Base-by-base conservation (phyloP, 305 asterid genomes). In the Solanum hybrid region DNA sequence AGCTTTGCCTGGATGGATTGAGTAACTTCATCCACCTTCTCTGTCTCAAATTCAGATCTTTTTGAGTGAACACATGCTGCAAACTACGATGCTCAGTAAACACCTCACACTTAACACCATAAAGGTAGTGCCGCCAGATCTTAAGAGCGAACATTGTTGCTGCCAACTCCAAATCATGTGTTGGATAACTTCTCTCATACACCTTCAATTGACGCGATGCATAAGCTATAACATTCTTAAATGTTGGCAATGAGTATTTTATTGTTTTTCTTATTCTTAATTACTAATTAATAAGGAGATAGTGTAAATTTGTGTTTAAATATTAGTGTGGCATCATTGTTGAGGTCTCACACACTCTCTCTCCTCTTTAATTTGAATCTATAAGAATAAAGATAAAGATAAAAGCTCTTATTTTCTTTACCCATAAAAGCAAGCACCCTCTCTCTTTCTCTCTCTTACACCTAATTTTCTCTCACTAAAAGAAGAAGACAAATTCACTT, bases 301-400 rank as follows among this genome's bases (percentile, higher is more conserved):
- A 4, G 10, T 80, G 24, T 79, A 24, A 31, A 24, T 79, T 38
- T 37, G 56, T 38, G 86, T 81, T 82, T 46, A 82, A 82, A 46
- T 82, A 46, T 46, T 46, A 82, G 66, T 6, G 87, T 27, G 72
- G 38, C 72, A 64, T 81, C 71, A 16, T 42, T 36, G 64, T 46
- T 46, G 64, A 14, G 64, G 64, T 46, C 64, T 46, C 64, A 40
- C 51, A 12, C 51, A 11, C 86, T 1, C 8, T 14, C 6, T 26
- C n/a, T 6, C 3, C 1, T 27, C 87, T 82, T 82, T 82, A 82
- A 82, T 82, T 82, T 82, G 72, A 82, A 42, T 72, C 72, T 82
- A 82, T 82, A 82, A 82, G 38, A 82, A 82, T 82, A 82, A 82
- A 82, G 72, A 82, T 27, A 82, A 82, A 27, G 71, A 82, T 46